Conservation (phyloP, 1,139 yeast genomes). For the Diutina scorzettiae region DNA sequence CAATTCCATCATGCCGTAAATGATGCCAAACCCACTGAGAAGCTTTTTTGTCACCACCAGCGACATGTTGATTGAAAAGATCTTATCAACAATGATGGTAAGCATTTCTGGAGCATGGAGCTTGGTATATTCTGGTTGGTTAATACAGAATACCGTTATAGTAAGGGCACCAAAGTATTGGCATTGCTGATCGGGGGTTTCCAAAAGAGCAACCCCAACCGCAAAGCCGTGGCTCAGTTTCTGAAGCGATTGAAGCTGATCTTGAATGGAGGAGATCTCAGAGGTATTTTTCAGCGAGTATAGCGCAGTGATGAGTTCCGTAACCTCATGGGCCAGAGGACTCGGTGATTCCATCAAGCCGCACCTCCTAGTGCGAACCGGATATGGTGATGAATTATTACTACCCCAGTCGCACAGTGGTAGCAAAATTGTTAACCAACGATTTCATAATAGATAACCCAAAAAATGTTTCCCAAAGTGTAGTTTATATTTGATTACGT, state of each 20-base stretch:
- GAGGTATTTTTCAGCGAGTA: background rate
- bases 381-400: no score
- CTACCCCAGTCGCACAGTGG: no score
- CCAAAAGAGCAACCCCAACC: background rate
- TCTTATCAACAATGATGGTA: background rate
- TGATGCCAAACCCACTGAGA: background rate
- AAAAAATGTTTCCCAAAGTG: no score
- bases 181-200: background rate
- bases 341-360: no score
- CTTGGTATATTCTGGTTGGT: background rate
- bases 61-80: background rate
- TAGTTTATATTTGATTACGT: no score
- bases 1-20: background rate
- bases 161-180: slow-evolving; percentile 3
- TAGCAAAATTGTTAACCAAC: no score
- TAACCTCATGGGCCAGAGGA: background rate
- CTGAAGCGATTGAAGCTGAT: background rate
- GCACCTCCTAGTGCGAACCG: no score
- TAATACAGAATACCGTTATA: background rate
- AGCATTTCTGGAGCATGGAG: background rate
- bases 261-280: background rate
- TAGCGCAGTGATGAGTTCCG: background rate
- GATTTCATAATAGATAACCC: no score
- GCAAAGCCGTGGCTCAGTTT: slow-evolving; percentile 1
- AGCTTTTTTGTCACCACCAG: background rate